Evolutionary conservation across 129 eudicot species (phyloP).

Genomic region (Flaveria sonorensis): DNA sequence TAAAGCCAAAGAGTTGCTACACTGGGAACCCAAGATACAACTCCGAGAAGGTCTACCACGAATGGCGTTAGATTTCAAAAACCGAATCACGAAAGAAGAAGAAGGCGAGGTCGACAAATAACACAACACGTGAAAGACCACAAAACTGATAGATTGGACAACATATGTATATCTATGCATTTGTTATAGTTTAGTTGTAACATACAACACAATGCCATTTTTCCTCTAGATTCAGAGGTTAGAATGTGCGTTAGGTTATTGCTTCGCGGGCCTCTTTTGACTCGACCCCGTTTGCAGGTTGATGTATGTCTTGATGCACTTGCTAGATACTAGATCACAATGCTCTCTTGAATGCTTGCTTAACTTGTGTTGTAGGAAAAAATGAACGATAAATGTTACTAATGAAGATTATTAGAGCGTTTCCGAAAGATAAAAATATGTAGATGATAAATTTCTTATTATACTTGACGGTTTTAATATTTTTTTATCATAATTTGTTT

Average conservation of each 20-base stretch:
- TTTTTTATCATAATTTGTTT: too few species aligned
- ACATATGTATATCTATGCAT: slow-evolving; percentile 12
- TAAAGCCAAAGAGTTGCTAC: slow-evolving; percentile 67
- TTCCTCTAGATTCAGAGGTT: not conserved
- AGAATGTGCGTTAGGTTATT: not conserved
- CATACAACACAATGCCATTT: not conserved
- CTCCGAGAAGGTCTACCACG: slow-evolving; percentile 72
- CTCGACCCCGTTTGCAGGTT: not conserved
- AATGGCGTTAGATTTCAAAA: slow-evolving; percentile 74
- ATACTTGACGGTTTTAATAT: too few species aligned
- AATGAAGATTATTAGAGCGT: too few species aligned
- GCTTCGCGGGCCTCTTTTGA: not conserved
- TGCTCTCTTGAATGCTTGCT: too few species aligned
- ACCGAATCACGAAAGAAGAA: slow-evolving; percentile 75
- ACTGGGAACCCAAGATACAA: slow-evolving; percentile 82
- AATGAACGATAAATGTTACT: too few species aligned
- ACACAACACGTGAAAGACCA: not conserved
- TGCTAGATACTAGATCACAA: not conserved
- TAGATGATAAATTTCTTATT: too few species aligned
- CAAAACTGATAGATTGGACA: slow-evolving; percentile 24
- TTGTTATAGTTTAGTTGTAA: slow-evolving; percentile 29
- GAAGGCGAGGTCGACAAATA: slow-evolving; percentile 67
- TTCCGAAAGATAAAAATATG: too few species aligned
- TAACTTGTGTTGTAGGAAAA: too few species aligned
- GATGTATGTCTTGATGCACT: not conserved